Evolutionary conservation across 352 stramenopile species (phyloP).

Genomic region (Globisporangium nodosum): DNA sequence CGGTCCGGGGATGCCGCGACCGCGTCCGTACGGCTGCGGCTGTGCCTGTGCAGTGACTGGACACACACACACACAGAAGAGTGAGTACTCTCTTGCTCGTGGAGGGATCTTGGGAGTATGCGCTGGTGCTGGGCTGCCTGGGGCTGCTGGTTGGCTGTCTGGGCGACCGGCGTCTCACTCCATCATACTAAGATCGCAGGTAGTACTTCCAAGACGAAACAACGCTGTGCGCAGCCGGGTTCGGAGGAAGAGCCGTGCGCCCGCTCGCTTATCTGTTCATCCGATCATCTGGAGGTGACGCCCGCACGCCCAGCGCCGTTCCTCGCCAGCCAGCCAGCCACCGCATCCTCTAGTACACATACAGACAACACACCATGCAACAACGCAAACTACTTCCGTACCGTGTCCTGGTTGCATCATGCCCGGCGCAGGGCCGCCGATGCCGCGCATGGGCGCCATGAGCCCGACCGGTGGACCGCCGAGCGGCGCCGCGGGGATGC

Average conservation of each 20-base stretch:
- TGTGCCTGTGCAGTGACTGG: slow-evolving; percentile 78
- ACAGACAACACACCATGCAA: background rate
- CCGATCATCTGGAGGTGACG: slow-evolving; percentile 72
- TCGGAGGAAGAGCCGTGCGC: slow-evolving; percentile 61
- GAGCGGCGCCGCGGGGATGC: slow-evolving; percentile 78
- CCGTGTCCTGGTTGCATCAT: slow-evolving; percentile 89
- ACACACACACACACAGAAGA: slow-evolving; percentile 8
- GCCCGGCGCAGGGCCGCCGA: slow-evolving; percentile 71
- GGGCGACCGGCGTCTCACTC: slow-evolving; percentile 12
- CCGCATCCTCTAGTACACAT: background rate
- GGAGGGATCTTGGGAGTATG: background rate
- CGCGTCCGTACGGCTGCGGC: slow-evolving; percentile 73
- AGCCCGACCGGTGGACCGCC: slow-evolving; percentile 80
- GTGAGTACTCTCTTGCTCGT: background rate
- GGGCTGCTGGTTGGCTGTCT: background rate
- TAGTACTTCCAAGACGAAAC: slow-evolving; percentile 50
- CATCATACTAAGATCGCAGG: slow-evolving; percentile 88
- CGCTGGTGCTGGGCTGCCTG: background rate
- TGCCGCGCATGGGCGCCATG: slow-evolving; percentile 86
- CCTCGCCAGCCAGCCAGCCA: slow-evolving; percentile 1
- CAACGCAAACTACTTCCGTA: slow-evolving; percentile 20
- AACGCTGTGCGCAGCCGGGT: slow-evolving; percentile 55
- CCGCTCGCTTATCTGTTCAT: slow-evolving; percentile 85
- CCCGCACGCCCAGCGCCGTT: background rate
- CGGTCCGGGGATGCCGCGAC: slow-evolving; percentile 60